Evolutionary conservation across 495 filamentous ascomycete species (phyloP).

Genomic region (Neurospora intermedia): DNA sequence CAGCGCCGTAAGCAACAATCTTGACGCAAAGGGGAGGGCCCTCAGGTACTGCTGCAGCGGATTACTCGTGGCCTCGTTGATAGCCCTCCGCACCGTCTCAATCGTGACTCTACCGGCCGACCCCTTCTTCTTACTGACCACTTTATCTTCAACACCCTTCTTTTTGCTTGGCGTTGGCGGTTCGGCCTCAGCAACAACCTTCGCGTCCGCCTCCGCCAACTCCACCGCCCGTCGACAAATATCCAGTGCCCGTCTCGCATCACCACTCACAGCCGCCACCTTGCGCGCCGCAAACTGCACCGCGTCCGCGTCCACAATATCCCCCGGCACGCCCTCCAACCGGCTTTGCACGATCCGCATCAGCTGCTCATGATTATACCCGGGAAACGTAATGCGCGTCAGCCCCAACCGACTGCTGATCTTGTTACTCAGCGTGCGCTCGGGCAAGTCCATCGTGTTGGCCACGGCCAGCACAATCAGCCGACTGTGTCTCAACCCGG

Average conservation of each 20-base stretch:
- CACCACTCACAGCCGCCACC: slow-evolving; percentile 91
- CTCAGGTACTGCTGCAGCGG: slow-evolving; percentile 84
- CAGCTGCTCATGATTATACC: slow-evolving; percentile 95
- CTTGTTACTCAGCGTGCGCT: slow-evolving; percentile 94
- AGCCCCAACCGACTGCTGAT: slow-evolving; percentile 87
- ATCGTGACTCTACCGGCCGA: slow-evolving; percentile 64
- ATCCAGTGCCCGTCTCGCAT: slow-evolving; percentile 84
- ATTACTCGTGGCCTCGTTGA: slow-evolving; percentile 86
- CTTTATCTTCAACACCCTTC: not conserved
- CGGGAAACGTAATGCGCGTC: slow-evolving; percentile 89
- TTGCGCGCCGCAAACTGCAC: slow-evolving; percentile 94
- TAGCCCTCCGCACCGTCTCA: slow-evolving; percentile 82
- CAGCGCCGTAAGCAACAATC: slow-evolving; percentile 75
- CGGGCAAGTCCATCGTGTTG: slow-evolving; percentile 98
- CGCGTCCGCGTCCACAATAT: slow-evolving; percentile 87
- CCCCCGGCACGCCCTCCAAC: slow-evolving; percentile 72
- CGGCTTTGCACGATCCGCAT: slow-evolving; percentile 93
- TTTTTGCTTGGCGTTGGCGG: slow-evolving; percentile 6
- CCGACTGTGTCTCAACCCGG: slow-evolving; percentile 77
- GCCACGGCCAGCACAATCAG: slow-evolving; percentile 95
- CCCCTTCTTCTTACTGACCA: slow-evolving; percentile 11
- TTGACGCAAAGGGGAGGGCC: slow-evolving; percentile 65
- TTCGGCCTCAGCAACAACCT: slow-evolving; percentile 58
- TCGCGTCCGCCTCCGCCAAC: slow-evolving; percentile 69
- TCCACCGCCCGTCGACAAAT: slow-evolving; percentile 95